phyloP scores from a whole-genome alignment of 2,329 filamentous ascomycete genomes.

The Aspergillus tanneri region DNA sequence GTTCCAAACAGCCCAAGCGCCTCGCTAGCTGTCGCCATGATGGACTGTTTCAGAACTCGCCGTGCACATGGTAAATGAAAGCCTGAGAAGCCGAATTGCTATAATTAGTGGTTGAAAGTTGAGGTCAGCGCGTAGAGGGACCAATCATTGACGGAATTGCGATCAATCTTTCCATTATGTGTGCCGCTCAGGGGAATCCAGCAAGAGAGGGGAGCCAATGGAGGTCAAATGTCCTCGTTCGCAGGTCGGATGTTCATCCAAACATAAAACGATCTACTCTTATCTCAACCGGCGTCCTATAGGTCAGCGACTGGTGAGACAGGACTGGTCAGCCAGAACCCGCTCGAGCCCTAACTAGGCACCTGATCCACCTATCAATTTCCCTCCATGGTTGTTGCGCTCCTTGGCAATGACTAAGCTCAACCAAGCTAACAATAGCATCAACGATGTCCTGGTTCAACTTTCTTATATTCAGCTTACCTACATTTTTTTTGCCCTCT shows the following conservation, averaged over 20 bases:
- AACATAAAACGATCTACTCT: neutral
- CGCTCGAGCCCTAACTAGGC: too few relatives aligned
- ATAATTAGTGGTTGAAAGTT: conserved; percentile 4
- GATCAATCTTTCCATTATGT: conserved; percentile 2
- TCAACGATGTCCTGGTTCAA: too few relatives aligned
- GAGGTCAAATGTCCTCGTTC: neutral
- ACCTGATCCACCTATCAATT: too few relatives aligned
- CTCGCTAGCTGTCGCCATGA: neutral
- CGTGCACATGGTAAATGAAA: neutral
- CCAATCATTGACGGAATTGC: neutral
- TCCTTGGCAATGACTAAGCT: neutral
- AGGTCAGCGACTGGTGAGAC: too few relatives aligned
- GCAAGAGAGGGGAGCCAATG: conserved; percentile 4
- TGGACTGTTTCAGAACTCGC: conserved; percentile 2
- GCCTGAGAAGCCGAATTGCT: conserved; percentile 1
- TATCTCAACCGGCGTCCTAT: too few relatives aligned
- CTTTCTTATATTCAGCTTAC: too few relatives aligned
- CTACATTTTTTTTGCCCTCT: neutral
- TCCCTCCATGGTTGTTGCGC: too few relatives aligned
- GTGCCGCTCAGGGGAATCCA: neutral
- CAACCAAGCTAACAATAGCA: neutral
- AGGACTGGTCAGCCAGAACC: too few relatives aligned
- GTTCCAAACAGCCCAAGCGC: neutral
- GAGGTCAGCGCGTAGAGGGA: conserved; percentile 1
- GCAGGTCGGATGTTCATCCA: neutral